Evolutionary conservation across 2,329 filamentous ascomycete species (phyloP), one percentile per base, ranked within the genome.

Genomic region (Zopfia rhizophila): DNA sequence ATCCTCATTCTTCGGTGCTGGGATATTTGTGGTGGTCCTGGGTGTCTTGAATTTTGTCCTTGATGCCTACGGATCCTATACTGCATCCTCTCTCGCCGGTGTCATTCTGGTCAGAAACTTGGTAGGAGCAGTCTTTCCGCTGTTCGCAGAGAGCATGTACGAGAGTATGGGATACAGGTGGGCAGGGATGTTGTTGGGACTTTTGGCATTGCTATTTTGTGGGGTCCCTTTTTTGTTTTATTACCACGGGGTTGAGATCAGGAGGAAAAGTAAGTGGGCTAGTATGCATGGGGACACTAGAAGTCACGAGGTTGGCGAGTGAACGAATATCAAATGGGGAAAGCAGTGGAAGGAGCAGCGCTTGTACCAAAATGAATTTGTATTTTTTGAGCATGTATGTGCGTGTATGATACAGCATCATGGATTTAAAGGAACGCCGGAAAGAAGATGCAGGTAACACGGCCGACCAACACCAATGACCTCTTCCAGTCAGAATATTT

Each of bases 191-290:
- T 35, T 75, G 27, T 40, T 75, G 11, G 73, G 64, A 1, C 74
- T 75, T 31, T 37, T 75, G 16, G 67, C 69, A 7, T 54, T 74
- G 5, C 33, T 66, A 7, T 52, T 75, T 14, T 64, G 71, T 2
- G 69, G 69, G 3, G 69, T 73, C 17, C 72, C 72, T 2, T 71
- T 72, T 27, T 54, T 74, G 7, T 74, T 74, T 43, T 74, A 71
- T 38, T 66, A 64, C 27, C 64, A 58, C 44, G 70, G 72, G 4
- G 52, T 58, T 27, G 39, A 63, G 37, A 59, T 57, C 18, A 17
- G 53, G 33, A 5, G 25, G 40, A 40, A 38, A 40, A 55, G 51
- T 23, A 45, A 38, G 43, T 51, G 43, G 42, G 48, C 48, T 19
- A 46, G 45, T 11, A 11, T 10, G 12, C 24, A 27, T 38, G 19